Conservation (phyloP, 192 early-diverging fungal genomes). For the Phycomyces nitens region DNA sequence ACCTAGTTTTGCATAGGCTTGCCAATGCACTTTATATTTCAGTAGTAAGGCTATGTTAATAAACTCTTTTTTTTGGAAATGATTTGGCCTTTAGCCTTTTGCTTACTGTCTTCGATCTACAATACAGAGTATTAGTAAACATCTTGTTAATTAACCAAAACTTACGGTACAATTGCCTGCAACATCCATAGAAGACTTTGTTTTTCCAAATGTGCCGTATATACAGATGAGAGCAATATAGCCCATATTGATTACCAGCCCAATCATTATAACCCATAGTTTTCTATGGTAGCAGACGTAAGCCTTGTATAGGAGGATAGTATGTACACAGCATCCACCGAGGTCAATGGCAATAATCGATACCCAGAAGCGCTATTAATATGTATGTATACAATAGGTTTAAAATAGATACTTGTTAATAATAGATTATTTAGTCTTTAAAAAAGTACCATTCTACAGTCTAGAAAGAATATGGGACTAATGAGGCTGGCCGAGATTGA, state of each 20-base stretch:
- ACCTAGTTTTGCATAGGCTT: conserved; percentile 32
- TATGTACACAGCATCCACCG: conserved; percentile 31
- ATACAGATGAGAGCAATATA: conserved; percentile 26
- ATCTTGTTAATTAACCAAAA: not conserved
- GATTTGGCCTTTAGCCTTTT: no score
- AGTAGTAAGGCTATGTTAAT: not conserved
- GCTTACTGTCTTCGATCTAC: not conserved
- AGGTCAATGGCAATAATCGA: conserved; percentile 32
- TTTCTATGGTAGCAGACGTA: conserved; percentile 32
- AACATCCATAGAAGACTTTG: conserved; percentile 17
- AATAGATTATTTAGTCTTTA: no score
- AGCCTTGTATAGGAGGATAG: conserved; percentile 33
- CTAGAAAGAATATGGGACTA: not conserved
- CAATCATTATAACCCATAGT: conserved; percentile 19
- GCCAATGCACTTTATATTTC: conserved; percentile 25
- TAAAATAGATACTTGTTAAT: no score
- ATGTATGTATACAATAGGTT: not conserved
- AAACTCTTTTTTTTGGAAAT: no score
- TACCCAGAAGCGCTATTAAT: conserved; percentile 26
- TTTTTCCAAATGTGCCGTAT: conserved; percentile 24
- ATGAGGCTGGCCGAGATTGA: not conserved
- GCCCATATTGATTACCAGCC: conserved; percentile 20
- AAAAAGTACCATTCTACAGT: not conserved
- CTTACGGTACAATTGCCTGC: conserved; percentile 29
- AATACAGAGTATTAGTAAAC: not conserved